Percentiles rank a stretch among this genome's conserved stretches.
These are phyloP conservation scores for Vigna trinervia DNA, from an alignment of 306 rosid genomes.

Conservation along the genomic window DNA sequence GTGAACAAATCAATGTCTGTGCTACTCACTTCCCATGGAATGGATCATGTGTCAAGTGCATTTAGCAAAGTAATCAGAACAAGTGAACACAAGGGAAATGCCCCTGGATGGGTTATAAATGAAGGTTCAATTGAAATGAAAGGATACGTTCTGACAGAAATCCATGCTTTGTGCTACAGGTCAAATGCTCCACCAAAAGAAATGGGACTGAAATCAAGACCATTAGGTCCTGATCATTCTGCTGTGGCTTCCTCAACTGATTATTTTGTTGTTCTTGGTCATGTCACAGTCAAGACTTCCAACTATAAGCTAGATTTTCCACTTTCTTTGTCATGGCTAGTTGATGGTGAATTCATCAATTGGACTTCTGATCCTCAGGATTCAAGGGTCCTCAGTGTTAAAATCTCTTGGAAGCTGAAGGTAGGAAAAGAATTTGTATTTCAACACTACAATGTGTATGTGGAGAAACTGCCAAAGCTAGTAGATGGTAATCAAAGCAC, in stretches of 20 bases:
- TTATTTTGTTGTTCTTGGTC: conserved; percentile 1
- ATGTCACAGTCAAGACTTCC: conserved; percentile 15
- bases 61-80: conserved; percentile 11
- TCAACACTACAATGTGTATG: conserved; percentile 3
- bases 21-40: conserved; percentile 17
- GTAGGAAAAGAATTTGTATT: background rate
- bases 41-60: background rate
- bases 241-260: background rate
- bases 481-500: background rate
- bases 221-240: conserved; percentile 21
- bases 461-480: conserved; percentile 1
- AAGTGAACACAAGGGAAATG: conserved; percentile 21
- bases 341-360: conserved; percentile 16
- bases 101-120: conserved; percentile 27
- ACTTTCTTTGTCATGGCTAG: background rate
- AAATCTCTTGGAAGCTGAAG: conserved; percentile 10
- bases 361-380: conserved; percentile 9
- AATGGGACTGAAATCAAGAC: conserved; percentile 33
- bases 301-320: conserved; percentile 15
- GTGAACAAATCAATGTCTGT: background rate
- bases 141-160: conserved; percentile 6
- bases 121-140: conserved; percentile 19
- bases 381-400: conserved; percentile 12
- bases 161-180: conserved; percentile 57
- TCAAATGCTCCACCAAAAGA: conserved; percentile 46